Evolutionary conservation across 768 basidiomycete genomes (phyloP), one percentile per base, ranked within the genome.

Genomic region (Pleurotus tuoliensis): DNA sequence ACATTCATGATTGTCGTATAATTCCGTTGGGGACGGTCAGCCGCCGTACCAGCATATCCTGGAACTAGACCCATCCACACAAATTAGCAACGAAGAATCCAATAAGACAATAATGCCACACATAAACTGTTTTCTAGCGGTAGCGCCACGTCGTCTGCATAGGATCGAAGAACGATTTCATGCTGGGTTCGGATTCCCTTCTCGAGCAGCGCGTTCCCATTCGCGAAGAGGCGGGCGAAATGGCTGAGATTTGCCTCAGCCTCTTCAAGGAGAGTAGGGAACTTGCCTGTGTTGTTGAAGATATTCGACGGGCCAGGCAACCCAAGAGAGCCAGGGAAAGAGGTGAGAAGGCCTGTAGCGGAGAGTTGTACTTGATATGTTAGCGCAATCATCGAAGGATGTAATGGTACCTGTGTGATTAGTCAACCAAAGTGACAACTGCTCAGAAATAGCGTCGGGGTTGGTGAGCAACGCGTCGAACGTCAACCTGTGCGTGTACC

Each of bases 1-100:
- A 73, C 66, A 11, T 71, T 65, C 56, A 68, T 71, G 44, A 73
- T 62, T 2, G 71, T 58, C 0, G 71, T 69, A 56, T 64, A 73
- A 45, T 70, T 71, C 3, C 57, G 55, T n/a, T 39, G 56, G 13
- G 70, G 70, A 2, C 70, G 66, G 6, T 56, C 50, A 3, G 57
- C 34, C 8, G 65, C 67, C 0, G 71, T 66, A 5, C 70, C 71
- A 0, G 67, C 64, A 46, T 71, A 73, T 2, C 71, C 71, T 3
- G 71, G 71, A 47, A 71, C 71, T 71, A 20, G 3, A 13, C 15
- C 9, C 50, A 3, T 6, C 11, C 30, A 34, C 30, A 11, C 8
- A 4, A 11, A 34, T 34, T 34, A 11, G 30, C 30, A 9, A 34
- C 4, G 30, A 34, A 8, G 9, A 9, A 34, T 11, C 8, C 11